Evolutionary conservation across 1,284 basidiomycete genomes (phyloP).

Genomic region (Cutaneotrichosporon cutaneum): DNA sequence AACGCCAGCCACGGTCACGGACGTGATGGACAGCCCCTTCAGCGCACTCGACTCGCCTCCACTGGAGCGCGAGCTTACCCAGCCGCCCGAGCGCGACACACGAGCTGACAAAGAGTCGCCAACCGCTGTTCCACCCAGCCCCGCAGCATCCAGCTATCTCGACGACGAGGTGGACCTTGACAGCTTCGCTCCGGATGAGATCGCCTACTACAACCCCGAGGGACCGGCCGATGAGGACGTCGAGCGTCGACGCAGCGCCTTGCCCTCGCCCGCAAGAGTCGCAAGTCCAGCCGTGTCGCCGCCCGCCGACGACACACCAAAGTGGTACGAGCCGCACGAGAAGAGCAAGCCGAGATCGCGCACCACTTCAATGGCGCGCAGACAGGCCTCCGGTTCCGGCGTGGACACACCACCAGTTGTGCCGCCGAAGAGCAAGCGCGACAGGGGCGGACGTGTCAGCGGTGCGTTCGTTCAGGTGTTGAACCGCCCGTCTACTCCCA

Average conservation of each 20-base stretch:
- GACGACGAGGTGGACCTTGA: not conserved
- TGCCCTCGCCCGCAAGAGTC: too few species aligned
- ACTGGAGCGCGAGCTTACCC: not conserved
- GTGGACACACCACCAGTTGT: conserved; percentile 5
- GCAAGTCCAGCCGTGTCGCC: not conserved
- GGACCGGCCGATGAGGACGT: not conserved
- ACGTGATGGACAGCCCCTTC: conserved; percentile 2
- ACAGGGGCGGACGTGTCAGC: conserved; percentile 8
- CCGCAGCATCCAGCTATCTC: not conserved
- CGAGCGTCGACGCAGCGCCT: not conserved
- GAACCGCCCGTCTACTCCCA: not conserved
- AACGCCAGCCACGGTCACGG: conserved; percentile 9
- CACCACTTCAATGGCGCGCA: not conserved
- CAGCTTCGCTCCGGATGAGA: not conserved
- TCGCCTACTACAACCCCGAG: not conserved
- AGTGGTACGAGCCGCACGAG: not conserved
- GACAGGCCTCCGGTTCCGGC: not conserved
- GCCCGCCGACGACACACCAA: not conserved
- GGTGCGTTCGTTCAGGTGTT: conserved; percentile 9
- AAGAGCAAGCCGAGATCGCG: not conserved
- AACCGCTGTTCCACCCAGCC: not conserved
- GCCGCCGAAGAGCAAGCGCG: conserved; percentile 12
- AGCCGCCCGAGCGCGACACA: not conserved
- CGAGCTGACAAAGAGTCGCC: not conserved
- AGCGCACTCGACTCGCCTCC: not conserved